Evolutionary conservation across 352 stramenopile genomes (phyloP).

Genomic region (Elongisporangium senticosum): DNA sequence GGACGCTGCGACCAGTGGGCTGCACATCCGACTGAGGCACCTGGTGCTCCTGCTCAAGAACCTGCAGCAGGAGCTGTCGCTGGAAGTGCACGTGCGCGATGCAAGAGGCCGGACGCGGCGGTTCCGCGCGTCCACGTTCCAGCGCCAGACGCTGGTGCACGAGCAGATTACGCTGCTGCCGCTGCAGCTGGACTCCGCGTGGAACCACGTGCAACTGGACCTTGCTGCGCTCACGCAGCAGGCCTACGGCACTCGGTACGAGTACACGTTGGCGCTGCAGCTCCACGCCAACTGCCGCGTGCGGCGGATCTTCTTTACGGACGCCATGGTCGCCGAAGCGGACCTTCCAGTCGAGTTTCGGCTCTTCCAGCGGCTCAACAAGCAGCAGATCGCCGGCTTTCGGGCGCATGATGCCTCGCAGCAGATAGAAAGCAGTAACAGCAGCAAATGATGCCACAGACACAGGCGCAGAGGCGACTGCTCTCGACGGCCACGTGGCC

Average conservation of each 20-base stretch:
- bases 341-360: conserved; percentile 46
- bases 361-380: conserved; percentile 40
- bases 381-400: conserved; percentile 16
- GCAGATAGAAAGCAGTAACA: conserved; percentile 4
- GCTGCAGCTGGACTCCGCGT: conserved; percentile 35
- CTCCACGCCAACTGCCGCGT: conserved; percentile 56
- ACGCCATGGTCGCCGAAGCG: conserved; percentile 30
- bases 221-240: conserved; percentile 30
- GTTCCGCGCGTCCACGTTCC: conserved; percentile 44
- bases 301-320: conserved; percentile 49
- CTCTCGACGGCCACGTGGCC: no score
- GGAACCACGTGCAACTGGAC: conserved; percentile 62
- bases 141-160: conserved; percentile 35
- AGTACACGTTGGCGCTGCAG: conserved; percentile 32
- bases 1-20: conserved; percentile 9
- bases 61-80: conserved; percentile 28
- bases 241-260: conserved; percentile 40
- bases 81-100: conserved; percentile 44
- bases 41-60: conserved; percentile 46
- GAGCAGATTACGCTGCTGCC: conserved; percentile 29
- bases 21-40: conserved; percentile 45
- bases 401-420: background rate
- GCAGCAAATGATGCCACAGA: conserved; percentile 2
- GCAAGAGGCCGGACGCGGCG: conserved; percentile 23
- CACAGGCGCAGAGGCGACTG: background rate